Percentiles rank a stretch among this genome's conserved stretches.
phyloP scores from a whole-genome alignment of 1,284 basidiomycete species.

The Coniferiporia weirii region DNA sequence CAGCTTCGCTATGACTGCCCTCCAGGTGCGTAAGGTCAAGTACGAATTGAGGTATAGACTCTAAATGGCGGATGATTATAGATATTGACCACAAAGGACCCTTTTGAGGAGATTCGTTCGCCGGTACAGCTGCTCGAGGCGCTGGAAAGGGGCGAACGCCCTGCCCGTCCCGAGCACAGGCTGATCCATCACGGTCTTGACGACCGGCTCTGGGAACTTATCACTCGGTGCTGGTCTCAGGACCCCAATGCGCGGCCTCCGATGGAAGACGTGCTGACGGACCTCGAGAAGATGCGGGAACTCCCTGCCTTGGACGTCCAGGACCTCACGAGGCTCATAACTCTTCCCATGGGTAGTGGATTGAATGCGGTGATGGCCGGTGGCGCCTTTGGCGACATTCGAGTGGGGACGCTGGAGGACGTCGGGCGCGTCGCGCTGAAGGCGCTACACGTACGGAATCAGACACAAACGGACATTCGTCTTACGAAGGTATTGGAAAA shows the following conservation, averaged over 20 bases:
- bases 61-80: not conserved
- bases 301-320: constrained; percentile 10
- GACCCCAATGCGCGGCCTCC: constrained; percentile 9
- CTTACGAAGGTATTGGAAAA: constrained; percentile 8
- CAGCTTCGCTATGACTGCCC: constrained; percentile 15
- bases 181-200: constrained; percentile 14
- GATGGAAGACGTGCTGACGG: not conserved
- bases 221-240: constrained; percentile 12
- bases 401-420: not conserved
- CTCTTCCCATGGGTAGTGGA: not conserved
- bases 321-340: constrained; percentile 8
- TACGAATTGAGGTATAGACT: not conserved
- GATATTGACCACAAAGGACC: constrained; percentile 10
- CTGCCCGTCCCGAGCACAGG: not conserved
- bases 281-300: constrained; percentile 10
- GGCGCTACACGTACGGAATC: constrained; percentile 6
- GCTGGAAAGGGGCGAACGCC: constrained; percentile 5
- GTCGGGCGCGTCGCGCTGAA: constrained; percentile 14
- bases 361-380: constrained; percentile 1
- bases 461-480: constrained; percentile 1
- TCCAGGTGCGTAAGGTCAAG: constrained; percentile 1
- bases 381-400: constrained; percentile 16
- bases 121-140: not conserved
- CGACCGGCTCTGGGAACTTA: constrained; percentile 10
- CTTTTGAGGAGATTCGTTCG: not conserved